phyloP scores from a whole-genome alignment of 2,329 filamentous ascomycete genomes.

The Pestalotiopsis sp. region DNA sequence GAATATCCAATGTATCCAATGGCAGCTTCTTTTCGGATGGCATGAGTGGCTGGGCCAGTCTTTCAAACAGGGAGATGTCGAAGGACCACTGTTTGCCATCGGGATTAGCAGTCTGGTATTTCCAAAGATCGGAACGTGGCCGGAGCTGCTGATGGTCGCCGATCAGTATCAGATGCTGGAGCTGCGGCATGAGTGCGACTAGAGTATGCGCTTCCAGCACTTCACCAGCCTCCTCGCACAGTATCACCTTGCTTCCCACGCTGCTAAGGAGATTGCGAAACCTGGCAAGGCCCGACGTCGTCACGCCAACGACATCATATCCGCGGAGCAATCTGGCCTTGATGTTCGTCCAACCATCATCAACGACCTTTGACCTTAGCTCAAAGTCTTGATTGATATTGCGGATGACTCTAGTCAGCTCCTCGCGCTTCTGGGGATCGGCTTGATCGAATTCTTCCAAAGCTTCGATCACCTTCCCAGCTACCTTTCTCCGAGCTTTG shows the following conservation, averaged over 20 bases:
- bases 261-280: constrained; percentile 52
- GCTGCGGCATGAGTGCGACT: constrained; percentile 58
- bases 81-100: constrained; percentile 54
- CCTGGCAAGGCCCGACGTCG: constrained; percentile 60
- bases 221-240: constrained; percentile 72
- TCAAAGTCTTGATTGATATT: not conserved
- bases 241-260: constrained; percentile 57
- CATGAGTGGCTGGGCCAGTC: constrained; percentile 43
- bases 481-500: constrained; percentile 1
- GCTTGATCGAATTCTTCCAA: not conserved
- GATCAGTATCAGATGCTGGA: constrained; percentile 67
- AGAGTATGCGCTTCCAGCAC: constrained; percentile 67
- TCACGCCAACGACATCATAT: constrained; percentile 58
- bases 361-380: constrained; percentile 28
- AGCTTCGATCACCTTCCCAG: not conserved
- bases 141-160: constrained; percentile 67
- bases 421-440: constrained; percentile 13
- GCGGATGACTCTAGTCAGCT: constrained; percentile 11
- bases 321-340: constrained; percentile 27
- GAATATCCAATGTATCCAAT: constrained; percentile 46
- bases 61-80: constrained; percentile 65
- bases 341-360: constrained; percentile 31
- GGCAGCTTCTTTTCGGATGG: constrained; percentile 28
- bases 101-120: constrained; percentile 54
- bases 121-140: constrained; percentile 58